Evolutionary conservation across 108 stramenopile species (phyloP).

Genomic region (Aurantiochytrium sp.): DNA sequence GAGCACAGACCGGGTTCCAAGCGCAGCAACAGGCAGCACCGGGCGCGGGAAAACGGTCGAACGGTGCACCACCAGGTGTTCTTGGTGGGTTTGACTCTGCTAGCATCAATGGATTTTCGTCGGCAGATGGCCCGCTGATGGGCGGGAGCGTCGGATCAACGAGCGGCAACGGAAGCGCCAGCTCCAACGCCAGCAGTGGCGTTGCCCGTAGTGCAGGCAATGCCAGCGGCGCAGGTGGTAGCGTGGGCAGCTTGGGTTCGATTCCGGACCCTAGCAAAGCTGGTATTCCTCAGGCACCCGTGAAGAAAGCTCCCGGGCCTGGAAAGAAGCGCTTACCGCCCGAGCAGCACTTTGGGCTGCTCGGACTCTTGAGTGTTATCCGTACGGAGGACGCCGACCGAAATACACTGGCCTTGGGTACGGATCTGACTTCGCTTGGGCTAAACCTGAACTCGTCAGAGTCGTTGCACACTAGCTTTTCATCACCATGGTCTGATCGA

Average conservation of each 20-base stretch:
- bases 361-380: conserved; percentile 83
- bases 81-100: background rate
- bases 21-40: background rate
- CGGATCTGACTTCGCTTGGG: conserved; percentile 86
- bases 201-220: too few species aligned
- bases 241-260: background rate
- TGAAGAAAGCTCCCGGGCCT: background rate
- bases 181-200: too few species aligned
- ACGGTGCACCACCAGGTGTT: background rate
- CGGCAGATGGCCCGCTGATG: background rate
- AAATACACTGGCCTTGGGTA: conserved; percentile 81
- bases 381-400: conserved; percentile 92
- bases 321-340: background rate
- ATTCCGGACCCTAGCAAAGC: background rate
- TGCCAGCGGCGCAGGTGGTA: background rate
- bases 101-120: background rate
- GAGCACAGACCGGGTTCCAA: background rate
- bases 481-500: conserved; percentile 81
- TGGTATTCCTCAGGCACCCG: background rate
- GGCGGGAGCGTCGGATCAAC: background rate
- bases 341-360: conserved; percentile 64
- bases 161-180: too few species aligned
- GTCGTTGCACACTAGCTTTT: conserved; percentile 79
- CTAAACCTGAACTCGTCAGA: conserved; percentile 86
- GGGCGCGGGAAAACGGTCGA: background rate